Conservation (phyloP, 73 alveolate species). For the Loxodes magnus region DNA sequence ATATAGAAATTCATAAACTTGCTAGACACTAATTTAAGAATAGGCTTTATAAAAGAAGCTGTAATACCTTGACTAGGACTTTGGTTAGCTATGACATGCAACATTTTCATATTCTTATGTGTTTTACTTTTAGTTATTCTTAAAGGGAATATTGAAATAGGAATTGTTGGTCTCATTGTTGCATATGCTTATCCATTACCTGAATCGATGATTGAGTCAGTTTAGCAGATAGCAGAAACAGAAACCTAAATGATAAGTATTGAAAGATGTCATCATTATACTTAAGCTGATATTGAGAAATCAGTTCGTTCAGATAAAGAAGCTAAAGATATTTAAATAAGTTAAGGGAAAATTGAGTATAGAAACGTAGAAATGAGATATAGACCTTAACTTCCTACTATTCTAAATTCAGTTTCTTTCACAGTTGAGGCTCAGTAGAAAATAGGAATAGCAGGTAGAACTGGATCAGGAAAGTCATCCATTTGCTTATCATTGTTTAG, state of each 20-base stretch:
- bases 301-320: no score
- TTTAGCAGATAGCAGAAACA: no score
- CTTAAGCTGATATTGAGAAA: no score
- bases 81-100: no score
- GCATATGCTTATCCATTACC: slow-evolving; percentile 3
- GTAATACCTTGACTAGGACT: no score
- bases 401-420: slow-evolving; percentile 14
- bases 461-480: slow-evolving; percentile 84
- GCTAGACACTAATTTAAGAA: no score
- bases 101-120: no score
- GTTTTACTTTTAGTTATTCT: background rate
- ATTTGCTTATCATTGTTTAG: slow-evolving; percentile 55
- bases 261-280: no score
- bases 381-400: slow-evolving; percentile 12
- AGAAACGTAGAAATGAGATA: slow-evolving; percentile 17
- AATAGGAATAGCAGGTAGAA: slow-evolving; percentile 76
- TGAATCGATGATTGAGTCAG: no score
- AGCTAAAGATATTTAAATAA: background rate
- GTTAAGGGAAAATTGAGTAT: slow-evolving; percentile 19
- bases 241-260: no score
- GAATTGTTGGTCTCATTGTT: background rate
- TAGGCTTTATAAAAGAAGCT: no score
- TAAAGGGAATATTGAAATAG: background rate
- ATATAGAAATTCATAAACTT: no score
- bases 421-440: slow-evolving; percentile 20